Evolutionary conservation across 164 flowering plant species (phyloP), one percentile per base, ranked within the genome.

Genomic region (Cinnamomum micranthum): DNA sequence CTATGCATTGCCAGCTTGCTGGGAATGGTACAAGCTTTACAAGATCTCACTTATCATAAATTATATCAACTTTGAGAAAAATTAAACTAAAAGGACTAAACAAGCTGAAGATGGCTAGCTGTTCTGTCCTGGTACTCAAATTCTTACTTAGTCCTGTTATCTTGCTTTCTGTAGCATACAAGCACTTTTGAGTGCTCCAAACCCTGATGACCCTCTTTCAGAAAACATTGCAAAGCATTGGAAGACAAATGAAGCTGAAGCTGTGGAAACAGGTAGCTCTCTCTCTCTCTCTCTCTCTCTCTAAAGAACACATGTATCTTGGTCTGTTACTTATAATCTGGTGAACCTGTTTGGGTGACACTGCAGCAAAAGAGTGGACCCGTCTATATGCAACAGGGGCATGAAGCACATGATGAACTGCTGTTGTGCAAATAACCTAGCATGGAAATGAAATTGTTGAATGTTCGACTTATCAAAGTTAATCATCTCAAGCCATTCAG

Each of bases 171-270:
- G 62, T 69, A 94, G 95, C 74, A 93, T 93, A 74, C 97, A 91
- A 85, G 97, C 97, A 19, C 91, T 94, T 58, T 76, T 93, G 67
- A 92, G 97, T 85, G 98, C 98, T 60, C 98, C 98, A 71, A 94
- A 94, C 77, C 98, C 98, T 0, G 98, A 94, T 79, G 98, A 94
- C 78, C 98, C 98, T 25, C 94, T 92, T 24, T 92, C 97, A 35
- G 97, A 94, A 73, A 94, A 94, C 85, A 91, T 94, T 79, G 98
- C 98, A 1, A 94, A 94, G 87, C 98, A 94, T 75, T 94, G 98
- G 98, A 94, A 94, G 81, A 64, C 91, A 70, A 91, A 94, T 79
- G 98, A 94, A 77, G 87, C 85, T 28, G 98, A 94, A 81, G 98
- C 98, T 41, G 98, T 92, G 66, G 98, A 94, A 85, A 94, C 98